These are phyloP conservation scores for Rhizopogon vinicolor DNA, from an alignment of 768 basidiomycete genomes.

Conservation along the genomic window DNA sequence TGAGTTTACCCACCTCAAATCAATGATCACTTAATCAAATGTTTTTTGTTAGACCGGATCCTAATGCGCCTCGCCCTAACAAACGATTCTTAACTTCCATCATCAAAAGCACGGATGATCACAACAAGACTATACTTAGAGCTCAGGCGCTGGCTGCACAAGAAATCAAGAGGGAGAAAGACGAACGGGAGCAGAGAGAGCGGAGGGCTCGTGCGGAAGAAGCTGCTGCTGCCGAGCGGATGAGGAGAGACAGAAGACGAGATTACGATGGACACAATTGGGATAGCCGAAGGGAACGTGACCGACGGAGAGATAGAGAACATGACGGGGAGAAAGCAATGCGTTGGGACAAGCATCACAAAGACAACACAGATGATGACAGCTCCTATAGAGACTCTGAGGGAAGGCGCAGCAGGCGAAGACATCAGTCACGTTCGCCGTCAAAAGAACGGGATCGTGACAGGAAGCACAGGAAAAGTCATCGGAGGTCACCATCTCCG, in stretches of 20 bases:
- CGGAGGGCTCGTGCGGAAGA: conserved; percentile 68
- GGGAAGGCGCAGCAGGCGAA: conserved; percentile 15
- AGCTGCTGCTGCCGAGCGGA: conserved; percentile 63
- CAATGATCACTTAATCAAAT: neutral
- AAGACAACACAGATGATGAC: conserved; percentile 34
- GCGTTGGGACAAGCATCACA: conserved; percentile 49
- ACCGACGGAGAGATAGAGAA: conserved; percentile 40
- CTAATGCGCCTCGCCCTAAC: conserved; percentile 73
- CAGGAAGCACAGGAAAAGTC: conserved; percentile 14
- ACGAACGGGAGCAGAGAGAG: conserved; percentile 62
- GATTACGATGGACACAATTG: conserved; percentile 21
- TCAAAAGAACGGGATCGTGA: conserved; percentile 19
- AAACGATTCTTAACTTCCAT: conserved; percentile 82
- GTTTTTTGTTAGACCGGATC: conserved; percentile 46
- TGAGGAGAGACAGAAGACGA: conserved; percentile 32
- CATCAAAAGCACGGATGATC: conserved; percentile 92
- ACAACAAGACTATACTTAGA: conserved; percentile 81
- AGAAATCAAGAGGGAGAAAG: conserved; percentile 62
- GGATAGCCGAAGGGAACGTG: conserved; percentile 34
- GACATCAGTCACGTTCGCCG: conserved; percentile 25
- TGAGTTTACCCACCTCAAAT: conserved; percentile 30
- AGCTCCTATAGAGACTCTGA: conserved; percentile 11
- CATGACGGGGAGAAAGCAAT: conserved; percentile 43
- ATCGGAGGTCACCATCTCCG: conserved; percentile 13
- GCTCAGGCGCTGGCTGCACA: conserved; percentile 70